phyloP scores from a whole-genome alignment of 2,329 filamentous ascomycete genomes.

The Xylogone sp. region DNA sequence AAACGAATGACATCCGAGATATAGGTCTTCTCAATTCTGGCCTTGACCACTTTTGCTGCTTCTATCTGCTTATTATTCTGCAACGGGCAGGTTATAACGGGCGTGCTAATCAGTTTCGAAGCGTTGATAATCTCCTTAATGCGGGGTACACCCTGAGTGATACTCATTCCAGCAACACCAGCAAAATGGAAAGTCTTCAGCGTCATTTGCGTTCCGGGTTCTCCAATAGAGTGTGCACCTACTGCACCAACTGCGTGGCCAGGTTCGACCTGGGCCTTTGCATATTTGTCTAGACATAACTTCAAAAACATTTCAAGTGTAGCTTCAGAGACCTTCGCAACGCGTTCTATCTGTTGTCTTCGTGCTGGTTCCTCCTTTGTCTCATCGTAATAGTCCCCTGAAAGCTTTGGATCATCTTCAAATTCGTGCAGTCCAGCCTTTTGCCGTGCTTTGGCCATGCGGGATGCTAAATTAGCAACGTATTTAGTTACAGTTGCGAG shows the following conservation, averaged over 20 bases:
- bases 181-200: constrained; percentile 99
- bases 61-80: constrained; percentile 71
- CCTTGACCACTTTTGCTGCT: constrained; percentile 87
- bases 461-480: constrained; percentile 59
- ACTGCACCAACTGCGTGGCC: constrained; percentile 95
- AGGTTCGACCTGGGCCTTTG: constrained; percentile 85
- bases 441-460: constrained; percentile 51
- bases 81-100: constrained; percentile 84
- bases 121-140: constrained; percentile 99
- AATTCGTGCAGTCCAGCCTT: constrained; percentile 47
- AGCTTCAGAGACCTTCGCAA: constrained; percentile 75
- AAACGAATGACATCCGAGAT: constrained; percentile 76
- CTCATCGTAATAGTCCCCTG: constrained; percentile 24
- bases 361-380: constrained; percentile 24
- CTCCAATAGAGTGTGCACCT: constrained; percentile 95
- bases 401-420: constrained; percentile 29
- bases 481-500: constrained; percentile 74
- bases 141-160: constrained; percentile 97
- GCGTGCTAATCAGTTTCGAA: constrained; percentile 88
- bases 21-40: constrained; percentile 91
- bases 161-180: constrained; percentile 98
- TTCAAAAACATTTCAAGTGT: constrained; percentile 75
- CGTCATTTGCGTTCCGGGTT: constrained; percentile 98
- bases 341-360: constrained; percentile 52
- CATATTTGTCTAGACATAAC: constrained; percentile 84